A percentile compares a stretch with the other conserved stretches of the same genome.
These are phyloP conservation scores for Monosporascus sp. DNA, from an alignment of 2,329 filamentous ascomycete species.

Conservation along the genomic window DNA sequence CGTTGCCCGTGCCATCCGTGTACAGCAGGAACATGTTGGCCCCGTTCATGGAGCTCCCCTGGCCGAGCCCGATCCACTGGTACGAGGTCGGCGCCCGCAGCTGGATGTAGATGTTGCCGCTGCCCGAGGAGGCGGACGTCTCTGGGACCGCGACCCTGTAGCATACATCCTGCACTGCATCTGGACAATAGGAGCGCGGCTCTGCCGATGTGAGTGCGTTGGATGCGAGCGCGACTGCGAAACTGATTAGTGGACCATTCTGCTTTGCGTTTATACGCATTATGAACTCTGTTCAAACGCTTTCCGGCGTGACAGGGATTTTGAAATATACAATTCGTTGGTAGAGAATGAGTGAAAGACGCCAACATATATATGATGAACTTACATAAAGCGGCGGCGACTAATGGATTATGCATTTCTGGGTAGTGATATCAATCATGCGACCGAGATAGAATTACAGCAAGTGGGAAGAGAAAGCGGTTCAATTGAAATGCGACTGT, in stretches of 20 bases:
- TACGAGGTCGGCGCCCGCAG: constrained; percentile 49
- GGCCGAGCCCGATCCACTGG: constrained; percentile 54
- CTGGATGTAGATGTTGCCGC: constrained; percentile 57
- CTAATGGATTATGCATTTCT: background rate
- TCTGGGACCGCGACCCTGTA: constrained; percentile 52
- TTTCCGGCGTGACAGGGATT: no score
- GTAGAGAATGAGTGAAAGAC: background rate
- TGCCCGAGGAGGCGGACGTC: constrained; percentile 38
- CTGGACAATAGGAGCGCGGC: constrained; percentile 36
- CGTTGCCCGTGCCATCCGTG: constrained; percentile 50
- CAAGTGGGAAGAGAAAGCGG: no score
- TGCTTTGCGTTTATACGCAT: background rate
- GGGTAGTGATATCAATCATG: background rate
- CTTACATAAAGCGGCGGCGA: background rate
- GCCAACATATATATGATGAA: background rate
- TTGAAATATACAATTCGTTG: no score
- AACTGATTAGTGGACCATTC: constrained; percentile 1
- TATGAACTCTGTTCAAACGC: no score
- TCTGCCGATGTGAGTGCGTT: constrained; percentile 19
- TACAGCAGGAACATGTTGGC: constrained; percentile 61
- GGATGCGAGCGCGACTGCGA: constrained; percentile 15
- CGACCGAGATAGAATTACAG: no score
- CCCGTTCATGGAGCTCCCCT: constrained; percentile 48
- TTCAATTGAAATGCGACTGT: no score
- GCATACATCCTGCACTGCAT: constrained; percentile 36